These are phyloP conservation scores for Pythium aquatile DNA, from an alignment of 352 stramenopile genomes.

Conservation along the genomic window DNA sequence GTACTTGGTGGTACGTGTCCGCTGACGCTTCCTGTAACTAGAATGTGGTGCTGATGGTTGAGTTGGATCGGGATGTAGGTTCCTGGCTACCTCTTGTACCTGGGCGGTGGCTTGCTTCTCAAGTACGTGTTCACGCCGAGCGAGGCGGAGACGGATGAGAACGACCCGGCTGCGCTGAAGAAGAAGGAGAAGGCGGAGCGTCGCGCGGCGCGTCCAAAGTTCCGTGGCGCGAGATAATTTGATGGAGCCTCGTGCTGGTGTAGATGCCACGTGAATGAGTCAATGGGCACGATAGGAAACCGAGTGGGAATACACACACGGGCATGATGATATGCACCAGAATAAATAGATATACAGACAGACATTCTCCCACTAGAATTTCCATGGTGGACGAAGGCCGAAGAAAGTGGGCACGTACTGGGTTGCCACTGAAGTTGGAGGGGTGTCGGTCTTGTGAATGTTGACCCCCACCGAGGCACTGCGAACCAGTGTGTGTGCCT, in stretches of 20 bases:
- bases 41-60: background rate
- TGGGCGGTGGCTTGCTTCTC: constrained; percentile 65
- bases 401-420: constrained; percentile 17
- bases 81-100: constrained; percentile 81
- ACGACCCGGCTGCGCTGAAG: constrained; percentile 58
- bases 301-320: background rate
- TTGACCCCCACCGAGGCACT: background rate
- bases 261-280: no score
- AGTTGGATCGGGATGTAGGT: constrained; percentile 36
- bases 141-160: constrained; percentile 37
- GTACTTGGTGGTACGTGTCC: constrained; percentile 59
- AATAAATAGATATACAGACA: constrained; percentile 17
- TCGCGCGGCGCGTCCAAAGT: constrained; percentile 24
- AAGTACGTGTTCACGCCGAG: constrained; percentile 85
- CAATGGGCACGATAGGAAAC: background rate
- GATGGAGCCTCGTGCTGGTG: background rate
- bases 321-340: background rate
- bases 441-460: constrained; percentile 1
- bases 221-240: constrained; percentile 22
- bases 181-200: constrained; percentile 79
- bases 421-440: background rate
- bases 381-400: constrained; percentile 24
- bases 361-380: constrained; percentile 10
- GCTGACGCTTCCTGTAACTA: background rate
- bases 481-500: constrained; percentile 5